phyloP scores from a whole-genome alignment of 208 protist genomes.

The Trypanosoma grayi region DNA sequence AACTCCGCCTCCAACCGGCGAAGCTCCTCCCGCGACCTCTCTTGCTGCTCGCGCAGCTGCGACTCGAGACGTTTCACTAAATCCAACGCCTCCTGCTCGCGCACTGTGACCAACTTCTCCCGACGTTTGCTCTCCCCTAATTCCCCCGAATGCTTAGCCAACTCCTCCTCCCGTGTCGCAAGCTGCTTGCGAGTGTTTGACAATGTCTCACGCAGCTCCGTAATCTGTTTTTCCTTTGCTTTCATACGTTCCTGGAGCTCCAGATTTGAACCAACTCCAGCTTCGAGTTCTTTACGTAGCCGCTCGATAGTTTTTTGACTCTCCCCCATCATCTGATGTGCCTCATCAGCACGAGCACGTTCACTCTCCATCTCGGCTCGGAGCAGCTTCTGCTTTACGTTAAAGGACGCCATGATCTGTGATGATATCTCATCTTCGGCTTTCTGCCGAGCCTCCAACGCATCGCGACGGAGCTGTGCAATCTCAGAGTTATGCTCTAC shows the following conservation, averaged over 20 bases:
- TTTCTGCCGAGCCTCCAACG: constrained; percentile 38
- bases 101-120: constrained; percentile 23
- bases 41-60: constrained; percentile 41
- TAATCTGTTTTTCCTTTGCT: constrained; percentile 5
- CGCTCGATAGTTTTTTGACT: not conserved
- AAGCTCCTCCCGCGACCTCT: constrained; percentile 40
- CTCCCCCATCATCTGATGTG: constrained; percentile 13
- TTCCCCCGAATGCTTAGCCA: constrained; percentile 23
- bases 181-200: not conserved
- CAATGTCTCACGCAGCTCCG: constrained; percentile 8
- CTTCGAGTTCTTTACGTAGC: constrained; percentile 3
- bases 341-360: constrained; percentile 31
- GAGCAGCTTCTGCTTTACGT: constrained; percentile 49
- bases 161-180: constrained; percentile 7
- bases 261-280: not conserved
- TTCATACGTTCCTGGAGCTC: constrained; percentile 20
- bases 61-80: constrained; percentile 29
- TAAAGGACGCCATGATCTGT: constrained; percentile 53
- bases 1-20: constrained; percentile 73
- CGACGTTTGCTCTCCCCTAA: constrained; percentile 26
- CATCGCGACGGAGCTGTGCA: constrained; percentile 42
- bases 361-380: constrained; percentile 48
- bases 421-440: constrained; percentile 44
- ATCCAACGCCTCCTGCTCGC: constrained; percentile 19
- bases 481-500: constrained; percentile 47